phyloP scores from a whole-genome alignment of 306 rosid genomes.

The Medicago lupulina region DNA sequence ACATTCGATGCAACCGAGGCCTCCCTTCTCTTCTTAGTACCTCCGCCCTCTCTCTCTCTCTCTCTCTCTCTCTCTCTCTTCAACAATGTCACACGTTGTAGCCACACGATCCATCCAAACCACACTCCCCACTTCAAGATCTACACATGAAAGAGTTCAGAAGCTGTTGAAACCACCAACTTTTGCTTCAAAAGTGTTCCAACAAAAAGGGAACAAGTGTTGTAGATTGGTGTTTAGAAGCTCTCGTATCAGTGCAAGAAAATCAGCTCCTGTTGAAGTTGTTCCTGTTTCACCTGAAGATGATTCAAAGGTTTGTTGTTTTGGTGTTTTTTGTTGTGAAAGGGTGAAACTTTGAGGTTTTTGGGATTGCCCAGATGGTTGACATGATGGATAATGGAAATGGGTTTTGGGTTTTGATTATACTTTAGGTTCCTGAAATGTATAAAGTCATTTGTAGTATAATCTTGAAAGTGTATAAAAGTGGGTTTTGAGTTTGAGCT shows the following conservation, averaged over 20 bases:
- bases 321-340: neutral
- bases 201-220: constrained; percentile 38
- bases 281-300: constrained; percentile 82
- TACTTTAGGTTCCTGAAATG: neutral
- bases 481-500: neutral
- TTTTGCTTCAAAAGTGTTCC: constrained; percentile 49
- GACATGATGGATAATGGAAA: neutral
- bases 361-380: constrained; percentile 1
- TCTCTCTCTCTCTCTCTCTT: constrained; percentile 39
- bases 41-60: constrained; percentile 65
- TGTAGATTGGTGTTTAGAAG: constrained; percentile 38
- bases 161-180: constrained; percentile 57
- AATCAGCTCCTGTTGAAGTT: constrained; percentile 62
- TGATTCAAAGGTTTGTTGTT: constrained; percentile 62
- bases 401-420: constrained; percentile 6
- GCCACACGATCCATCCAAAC: constrained; percentile 77
- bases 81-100: constrained; percentile 78
- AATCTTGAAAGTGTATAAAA: neutral
- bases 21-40: constrained; percentile 46
- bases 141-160: constrained; percentile 52
- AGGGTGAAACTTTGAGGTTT: neutral
- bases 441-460: neutral
- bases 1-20: constrained; percentile 75
- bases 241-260: constrained; percentile 55
- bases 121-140: constrained; percentile 64